Evolutionary conservation across 768 basidiomycete species (phyloP), one percentile per base, ranked within the genome.

Genomic region (Sarcodon sp.): DNA sequence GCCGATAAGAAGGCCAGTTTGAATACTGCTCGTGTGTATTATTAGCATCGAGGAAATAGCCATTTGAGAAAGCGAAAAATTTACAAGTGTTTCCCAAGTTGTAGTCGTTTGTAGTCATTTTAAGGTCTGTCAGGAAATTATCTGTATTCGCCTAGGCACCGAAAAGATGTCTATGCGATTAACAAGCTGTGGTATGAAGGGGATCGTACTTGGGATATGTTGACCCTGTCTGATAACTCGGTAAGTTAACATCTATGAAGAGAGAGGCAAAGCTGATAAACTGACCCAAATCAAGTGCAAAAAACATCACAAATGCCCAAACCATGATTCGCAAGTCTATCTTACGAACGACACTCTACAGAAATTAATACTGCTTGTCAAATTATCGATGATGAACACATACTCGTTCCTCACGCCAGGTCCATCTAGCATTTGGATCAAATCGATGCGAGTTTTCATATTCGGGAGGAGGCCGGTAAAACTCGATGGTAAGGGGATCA

Each of bases 381-480:
- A 32, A 12, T 21, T 7, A 35, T 7, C 8, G 15, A 51, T 13
- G n/a, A 33, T 6, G 21, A 27, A 27, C 15, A 38, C 68, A 47
- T 48, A 75, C 73, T 60, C 66, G 67, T 61, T 85, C 82, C 60
- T 85, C 80, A 36, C 77, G 58, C 73, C 75, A 81, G 7, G 82
- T 83, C 82, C 83, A 85, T 7, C 81, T 71, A 15, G 80, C 80
- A 12, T 60, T 46, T 1, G 78, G 75, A 56, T 85, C 77, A 54
- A 87, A 83, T 1, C 80, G 70, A 53, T 77, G 77, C 6, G 69
- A 54, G 54, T 80, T 81, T 61, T 83, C 80, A 49, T 77, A 81
- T 45, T 63, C 53, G 4, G 70, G 61, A 8, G 73, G 73, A 2
- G 78, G 79, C 0, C 69, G 65, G 57, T 79, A 79, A 4, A 62